Base-by-base conservation (phyloP, 192 early-diverging fungal genomes). In the Allomyces javanicus region DNA sequence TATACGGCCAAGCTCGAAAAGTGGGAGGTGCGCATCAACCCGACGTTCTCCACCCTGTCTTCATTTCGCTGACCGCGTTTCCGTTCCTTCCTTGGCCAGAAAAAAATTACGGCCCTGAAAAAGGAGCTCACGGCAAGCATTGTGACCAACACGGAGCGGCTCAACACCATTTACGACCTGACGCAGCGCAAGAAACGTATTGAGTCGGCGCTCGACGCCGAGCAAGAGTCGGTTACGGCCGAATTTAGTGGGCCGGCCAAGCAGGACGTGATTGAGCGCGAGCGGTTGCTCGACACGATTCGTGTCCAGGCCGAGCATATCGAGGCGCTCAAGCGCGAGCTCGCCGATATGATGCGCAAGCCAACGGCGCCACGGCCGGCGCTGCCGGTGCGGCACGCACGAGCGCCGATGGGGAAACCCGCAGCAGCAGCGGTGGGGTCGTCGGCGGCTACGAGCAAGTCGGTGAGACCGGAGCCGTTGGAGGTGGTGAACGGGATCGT, bases 261-360 rank as follows among this genome's bases (percentile, higher is more conserved):
- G 33, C 74, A 76, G 62, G 82, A 84, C 64, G 68, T 79, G 10
- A 33, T 72, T 23, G 80, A 84, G 65, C 71, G 75, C 2, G 67
- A 79, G 24, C 79, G 77, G 61, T 72, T 84, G 24, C 73, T 80
- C 44, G 26, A 23, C 11, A 67, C 81, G 12, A 76, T 83, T 4
- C 77, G 78, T 43, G 63, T 65, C 0, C 80, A 82, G 67, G 72
- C 72, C 19, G 62, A 70, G 58, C 75, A 84, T 67, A 84, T 84
- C 67, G 76, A 79, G 45, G 75, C 61, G 14, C 65, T 84, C 21
- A 80, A 79, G 63, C 19, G 14, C 6, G 65, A 65, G 44, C 26
- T 65, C 4, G 40, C 24, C 22, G 23, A 14, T 3, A 22, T 65
- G 24, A 43, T 24, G 23, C 26, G 65, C 65, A 65, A 65, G 40